Evolutionary conservation across 2,329 filamentous ascomycete genomes (phyloP), one percentile per base, ranked within the genome.

Genomic region (Microdochium nivale): DNA sequence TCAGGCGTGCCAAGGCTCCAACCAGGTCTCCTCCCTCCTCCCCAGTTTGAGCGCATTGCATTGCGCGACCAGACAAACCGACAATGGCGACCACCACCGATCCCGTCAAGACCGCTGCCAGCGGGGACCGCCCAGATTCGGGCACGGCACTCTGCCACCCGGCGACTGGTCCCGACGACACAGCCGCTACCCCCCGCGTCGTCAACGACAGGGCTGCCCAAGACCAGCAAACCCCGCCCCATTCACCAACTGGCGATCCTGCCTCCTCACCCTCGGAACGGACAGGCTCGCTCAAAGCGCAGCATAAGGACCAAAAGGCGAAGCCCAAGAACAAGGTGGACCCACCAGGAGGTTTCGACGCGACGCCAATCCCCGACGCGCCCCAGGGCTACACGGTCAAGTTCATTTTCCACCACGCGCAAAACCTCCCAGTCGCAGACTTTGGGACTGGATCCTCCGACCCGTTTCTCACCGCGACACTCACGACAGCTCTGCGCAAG

Each of bases 371-470:
- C 9, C 88, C 89, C 0, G 70, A 79, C 60, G 83, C 82, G 3
- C 84, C 86, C 9, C 83, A 85, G 8, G 90, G 91, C 25, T 96
- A 87, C 70, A 96, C 89, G 0, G 66, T 96, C 57, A 87, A 85
- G 64, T 86, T 97, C 70, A 90, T 83, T 49, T 89, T 97, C 65
- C 86, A 92, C 66, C 78, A 81, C 53, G 92, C 91, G 1, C 74
- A 75, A 55, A 90, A 95, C 64, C 80, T 97, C 2, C 90, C 92
- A 1, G 80, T 88, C 47, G 88, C 87, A 52, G 92, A 97, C 68
- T 73, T 95, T 59, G 79, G 81, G 61, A 83, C 83, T 11, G 77
- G 86, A 32, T 87, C 89, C 2, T 89, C 90, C 2, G 92, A 97
- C 65, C 90, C 92, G 0, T 97, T 84, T 64, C 73, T 96, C 37